phyloP scores from a whole-genome alignment of 768 basidiomycete genomes.

The Podaxis sp. region DNA sequence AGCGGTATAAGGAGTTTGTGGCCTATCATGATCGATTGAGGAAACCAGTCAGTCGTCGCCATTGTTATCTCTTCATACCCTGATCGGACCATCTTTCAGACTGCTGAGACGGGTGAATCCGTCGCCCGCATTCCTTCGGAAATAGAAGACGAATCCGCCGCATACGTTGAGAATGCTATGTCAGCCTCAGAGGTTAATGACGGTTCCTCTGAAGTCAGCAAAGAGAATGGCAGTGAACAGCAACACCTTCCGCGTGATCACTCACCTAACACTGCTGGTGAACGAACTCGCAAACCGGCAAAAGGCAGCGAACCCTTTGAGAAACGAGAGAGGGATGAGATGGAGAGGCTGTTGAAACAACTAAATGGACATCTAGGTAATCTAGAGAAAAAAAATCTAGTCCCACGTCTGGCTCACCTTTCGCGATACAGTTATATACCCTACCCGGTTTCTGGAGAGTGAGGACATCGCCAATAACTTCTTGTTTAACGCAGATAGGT shows the following conservation, averaged over 20 bases:
- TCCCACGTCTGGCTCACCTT: slow-evolving; percentile 7
- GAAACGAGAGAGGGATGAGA: slow-evolving; percentile 82
- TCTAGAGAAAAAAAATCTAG: slow-evolving; percentile 19
- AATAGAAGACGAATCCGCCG: slow-evolving; percentile 40
- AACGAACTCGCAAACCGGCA: slow-evolving; percentile 33
- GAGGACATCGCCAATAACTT: slow-evolving; percentile 93
- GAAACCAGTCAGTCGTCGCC: slow-evolving; percentile 53
- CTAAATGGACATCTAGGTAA: slow-evolving; percentile 85
- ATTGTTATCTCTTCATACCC: neutral
- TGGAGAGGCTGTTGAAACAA: slow-evolving; percentile 80
- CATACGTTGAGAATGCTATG: slow-evolving; percentile 25
- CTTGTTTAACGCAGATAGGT: slow-evolving; percentile 87
- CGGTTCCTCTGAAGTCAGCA: slow-evolving; percentile 28
- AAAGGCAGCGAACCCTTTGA: slow-evolving; percentile 72
- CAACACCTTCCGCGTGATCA: slow-evolving; percentile 17
- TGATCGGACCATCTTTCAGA: slow-evolving; percentile 30
- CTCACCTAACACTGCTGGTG: slow-evolving; percentile 27
- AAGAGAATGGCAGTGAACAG: slow-evolving; percentile 29
- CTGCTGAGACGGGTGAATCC: slow-evolving; percentile 45
- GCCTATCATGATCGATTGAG: slow-evolving; percentile 72
- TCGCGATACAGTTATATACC: slow-evolving; percentile 66
- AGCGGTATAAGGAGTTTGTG: slow-evolving; percentile 87
- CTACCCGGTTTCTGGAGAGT: slow-evolving; percentile 87
- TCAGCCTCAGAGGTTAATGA: slow-evolving; percentile 27
- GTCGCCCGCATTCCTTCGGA: slow-evolving; percentile 62